These are phyloP conservation scores for Rhodocollybia butyracea DNA, from an alignment of 768 basidiomycete species.

Conservation along the genomic window DNA sequence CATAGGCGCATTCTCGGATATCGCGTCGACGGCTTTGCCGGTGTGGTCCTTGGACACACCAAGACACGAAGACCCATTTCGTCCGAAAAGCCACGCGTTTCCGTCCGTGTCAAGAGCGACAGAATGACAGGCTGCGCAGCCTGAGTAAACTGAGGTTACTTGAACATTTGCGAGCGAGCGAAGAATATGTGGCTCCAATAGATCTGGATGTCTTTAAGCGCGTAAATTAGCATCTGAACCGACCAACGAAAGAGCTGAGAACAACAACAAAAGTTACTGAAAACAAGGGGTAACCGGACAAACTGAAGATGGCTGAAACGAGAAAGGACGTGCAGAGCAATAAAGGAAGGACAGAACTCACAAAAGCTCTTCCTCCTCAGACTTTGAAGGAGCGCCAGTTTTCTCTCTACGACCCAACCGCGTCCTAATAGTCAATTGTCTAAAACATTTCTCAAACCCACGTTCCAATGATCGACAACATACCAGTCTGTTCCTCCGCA, in stretches of 20 bases:
- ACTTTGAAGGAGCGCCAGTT: slow-evolving; percentile 40
- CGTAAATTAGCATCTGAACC: neutral
- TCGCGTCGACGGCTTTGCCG: slow-evolving; percentile 22
- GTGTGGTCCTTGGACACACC: slow-evolving; percentile 54
- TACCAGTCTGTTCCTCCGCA: slow-evolving; percentile 90
- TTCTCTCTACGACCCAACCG: slow-evolving; percentile 76
- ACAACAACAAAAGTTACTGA: neutral
- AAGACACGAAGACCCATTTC: slow-evolving; percentile 68
- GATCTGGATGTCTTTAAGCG: slow-evolving; percentile 63
- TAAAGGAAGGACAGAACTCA: neutral
- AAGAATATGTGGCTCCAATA: slow-evolving; percentile 84
- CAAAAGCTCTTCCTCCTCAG: slow-evolving; percentile 35
- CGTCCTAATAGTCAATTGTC: slow-evolving; percentile 44
- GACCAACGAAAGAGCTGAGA: neutral
- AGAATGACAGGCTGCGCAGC: slow-evolving; percentile 74
- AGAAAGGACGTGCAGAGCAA: neutral
- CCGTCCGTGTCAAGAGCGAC: slow-evolving; percentile 73
- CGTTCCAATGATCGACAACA: slow-evolving; percentile 16
- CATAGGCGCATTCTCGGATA: slow-evolving; percentile 76
- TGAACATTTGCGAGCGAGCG: slow-evolving; percentile 84
- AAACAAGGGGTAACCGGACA: no score
- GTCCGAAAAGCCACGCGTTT: slow-evolving; percentile 87
- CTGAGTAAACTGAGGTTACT: slow-evolving; percentile 67
- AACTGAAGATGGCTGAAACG: neutral
- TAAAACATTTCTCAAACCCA: neutral